Conservation (phyloP, 2,329 filamentous ascomycete genomes). For the Aureobasidium sp. region DNA sequence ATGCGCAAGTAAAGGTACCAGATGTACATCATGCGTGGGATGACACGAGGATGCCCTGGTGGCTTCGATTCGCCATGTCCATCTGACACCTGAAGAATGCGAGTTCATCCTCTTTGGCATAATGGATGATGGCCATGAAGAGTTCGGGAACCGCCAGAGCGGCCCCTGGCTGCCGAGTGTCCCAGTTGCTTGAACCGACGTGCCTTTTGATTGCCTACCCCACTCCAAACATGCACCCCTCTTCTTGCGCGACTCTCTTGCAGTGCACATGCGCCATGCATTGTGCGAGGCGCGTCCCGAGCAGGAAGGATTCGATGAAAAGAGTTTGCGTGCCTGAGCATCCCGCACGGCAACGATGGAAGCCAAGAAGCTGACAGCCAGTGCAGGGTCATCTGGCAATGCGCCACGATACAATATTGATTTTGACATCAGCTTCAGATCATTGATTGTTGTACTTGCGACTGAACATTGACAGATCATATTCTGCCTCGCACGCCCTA, state of each 20-base stretch:
- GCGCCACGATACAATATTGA: conserved; percentile 4
- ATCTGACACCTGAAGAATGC: neutral
- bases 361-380: neutral
- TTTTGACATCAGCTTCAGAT: neutral
- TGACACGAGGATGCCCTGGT: neutral
- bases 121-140: neutral
- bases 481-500: neutral
- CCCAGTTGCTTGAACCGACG: neutral
- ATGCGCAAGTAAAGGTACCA: neutral
- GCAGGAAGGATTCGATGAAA: neutral
- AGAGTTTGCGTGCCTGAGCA: conserved; percentile 9
- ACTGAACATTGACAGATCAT: neutral
- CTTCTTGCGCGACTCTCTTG: conserved; percentile 1
- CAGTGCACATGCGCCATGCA: neutral
- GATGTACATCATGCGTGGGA: neutral
- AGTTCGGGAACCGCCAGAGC: neutral
- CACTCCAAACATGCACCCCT: conserved; percentile 6
- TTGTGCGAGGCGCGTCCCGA: neutral
- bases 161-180: neutral
- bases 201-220: conserved; percentile 2
- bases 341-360: neutral
- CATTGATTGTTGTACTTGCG: neutral
- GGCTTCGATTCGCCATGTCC: neutral
- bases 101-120: neutral
- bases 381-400: conserved; percentile 7